A percentile compares a stretch with the other conserved stretches of the same genome.
These are phyloP conservation scores for Teratosphaeria nubilosa DNA, from an alignment of 2,329 filamentous ascomycete species.

Conservation along the genomic window DNA sequence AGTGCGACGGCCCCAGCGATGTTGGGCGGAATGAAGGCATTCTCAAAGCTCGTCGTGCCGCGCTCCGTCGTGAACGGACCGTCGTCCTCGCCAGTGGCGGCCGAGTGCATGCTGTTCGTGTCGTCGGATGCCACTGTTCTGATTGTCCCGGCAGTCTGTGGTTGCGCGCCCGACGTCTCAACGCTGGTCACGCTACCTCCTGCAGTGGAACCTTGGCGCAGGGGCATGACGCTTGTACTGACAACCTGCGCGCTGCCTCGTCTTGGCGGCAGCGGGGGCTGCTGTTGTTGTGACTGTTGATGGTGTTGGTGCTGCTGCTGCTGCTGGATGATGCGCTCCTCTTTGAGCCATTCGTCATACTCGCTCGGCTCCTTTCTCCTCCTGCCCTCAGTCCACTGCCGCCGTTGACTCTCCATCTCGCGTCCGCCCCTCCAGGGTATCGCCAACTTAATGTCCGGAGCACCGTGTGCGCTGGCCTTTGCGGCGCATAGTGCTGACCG, in stretches of 20 bases:
- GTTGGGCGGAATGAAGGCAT: conserved; percentile 17
- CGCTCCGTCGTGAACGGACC: conserved; percentile 13
- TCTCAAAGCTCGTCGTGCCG: conserved; percentile 21
- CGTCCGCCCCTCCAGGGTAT: not conserved
- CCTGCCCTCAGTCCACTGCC: conserved; percentile 12
- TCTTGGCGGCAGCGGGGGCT: not conserved
- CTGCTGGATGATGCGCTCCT: conserved; percentile 7
- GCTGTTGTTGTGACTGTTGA: not conserved
- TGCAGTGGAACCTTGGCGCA: conserved; percentile 2
- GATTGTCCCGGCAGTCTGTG: conserved; percentile 2
- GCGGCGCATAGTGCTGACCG: not conserved
- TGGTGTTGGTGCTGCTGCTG: conserved; percentile 4
- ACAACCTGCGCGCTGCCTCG: conserved; percentile 1
- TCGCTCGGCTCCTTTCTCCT: conserved; percentile 12
- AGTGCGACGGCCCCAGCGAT: not conserved
- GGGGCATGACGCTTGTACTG: not conserved
- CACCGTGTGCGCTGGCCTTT: not conserved
- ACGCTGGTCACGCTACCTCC: not conserved
- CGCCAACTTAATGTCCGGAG: not conserved
- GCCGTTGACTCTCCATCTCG: conserved; percentile 3
- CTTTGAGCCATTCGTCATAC: conserved; percentile 18
- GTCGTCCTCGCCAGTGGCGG: conserved; percentile 6
- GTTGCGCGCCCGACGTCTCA: not conserved
- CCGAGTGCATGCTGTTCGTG: conserved; percentile 2
- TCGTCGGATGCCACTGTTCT: conserved; percentile 8